Evolutionary conservation across 805 yeast species (phyloP), one percentile per base, ranked within the genome.

Genomic region (Wilhelminamyces savonicus): DNA sequence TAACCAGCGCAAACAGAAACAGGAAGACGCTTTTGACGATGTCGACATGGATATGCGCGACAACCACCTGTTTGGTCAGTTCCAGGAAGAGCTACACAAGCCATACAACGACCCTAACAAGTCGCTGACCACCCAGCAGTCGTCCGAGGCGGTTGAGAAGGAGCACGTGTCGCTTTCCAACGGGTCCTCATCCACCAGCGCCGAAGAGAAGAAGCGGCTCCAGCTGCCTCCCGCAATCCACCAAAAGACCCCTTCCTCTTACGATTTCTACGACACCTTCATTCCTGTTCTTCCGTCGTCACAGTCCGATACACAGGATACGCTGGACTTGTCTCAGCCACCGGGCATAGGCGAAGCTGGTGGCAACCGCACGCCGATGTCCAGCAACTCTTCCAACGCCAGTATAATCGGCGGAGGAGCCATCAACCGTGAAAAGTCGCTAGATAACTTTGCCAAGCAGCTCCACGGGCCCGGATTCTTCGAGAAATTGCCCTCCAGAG

Each of bases 261-360:
- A 61, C 42, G 69, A 62, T 33, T 62, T 63, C 37, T 65, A 65
- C 48, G 67, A 65, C 28, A 33, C 61, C 6, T 49, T 64, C 34
- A 62, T 65, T 31, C 71, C 71, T 3, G 50, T 62, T 7, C 19
- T 17, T 6, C 19, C 19, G 19, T 17, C 19, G 8, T 7, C 8
- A 6, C 19, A 6, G 8, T 7, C 8, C 19, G n/a, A n/a, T n/a
- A n/a, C n/a, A n/a, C n/a, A n/a, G n/a, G n/a, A n/a, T n/a, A 17
- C 8, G 8, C 6, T 7, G 8, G 8, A 17, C 19, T 12, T 25
- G 14, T 13, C 25, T 5, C 36, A 28, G 26, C 44, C 41, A 8
- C 44, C 39, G n/a, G 19, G 26, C 7, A 15, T 33, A 1, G 15
- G 30, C 14, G 24, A 17, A 4, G n/a, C 40, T n/a, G 36, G 31